Evolutionary conservation across 2,329 filamentous ascomycete species (phyloP), one percentile per base, ranked within the genome.

Genomic region (Waltergamsia citrina): DNA sequence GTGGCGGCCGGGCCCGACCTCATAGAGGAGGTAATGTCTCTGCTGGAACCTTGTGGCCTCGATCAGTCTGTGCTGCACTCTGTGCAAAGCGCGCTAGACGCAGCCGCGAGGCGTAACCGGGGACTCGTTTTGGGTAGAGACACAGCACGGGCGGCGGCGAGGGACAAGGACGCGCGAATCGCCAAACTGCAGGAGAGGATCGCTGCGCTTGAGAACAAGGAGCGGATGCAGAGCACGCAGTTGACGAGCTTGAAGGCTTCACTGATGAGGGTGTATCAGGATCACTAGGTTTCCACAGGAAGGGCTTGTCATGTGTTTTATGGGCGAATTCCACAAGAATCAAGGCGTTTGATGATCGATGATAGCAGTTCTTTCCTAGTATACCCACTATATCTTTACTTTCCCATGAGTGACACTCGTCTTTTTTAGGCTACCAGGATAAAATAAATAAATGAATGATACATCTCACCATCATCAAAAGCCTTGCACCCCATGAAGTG

Each of bases 91-190:
- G 44, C 72, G 7, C 59, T 85, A 21, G 62, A 67, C 23, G 69
- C 58, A 29, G 67, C 83, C 42, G 69, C 73, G 12, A 56, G 77
- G 33, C 68, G 65, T 33, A 65, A 68, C 0, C 72, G 70, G 45
- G 83, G 82, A 0, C 63, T 83, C 15, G 63, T 65, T 25, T 69
- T 69, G 40, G 80, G 81, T 1, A 63, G 82, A 3, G 81, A 90
- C 39, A 70, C 80, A 6, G 68, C 72, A 4, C 60, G 83, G n/a
- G 53, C 71, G 7, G 71, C 69, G 4, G 48, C 85, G 22, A 77
- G 74, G 48, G 64, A 67, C 5, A 78, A 78, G 42, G 79, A 90
- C 20, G 47, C 47, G n/a, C 51, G 47, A 33, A 55, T 60, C 27
- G 53, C 53, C 4, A 40, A 43, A 34, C 38, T 69, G 34, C 54